Evolutionary conservation across 805 yeast genomes (phyloP).

Genomic region (Pichia deserticola): DNA sequence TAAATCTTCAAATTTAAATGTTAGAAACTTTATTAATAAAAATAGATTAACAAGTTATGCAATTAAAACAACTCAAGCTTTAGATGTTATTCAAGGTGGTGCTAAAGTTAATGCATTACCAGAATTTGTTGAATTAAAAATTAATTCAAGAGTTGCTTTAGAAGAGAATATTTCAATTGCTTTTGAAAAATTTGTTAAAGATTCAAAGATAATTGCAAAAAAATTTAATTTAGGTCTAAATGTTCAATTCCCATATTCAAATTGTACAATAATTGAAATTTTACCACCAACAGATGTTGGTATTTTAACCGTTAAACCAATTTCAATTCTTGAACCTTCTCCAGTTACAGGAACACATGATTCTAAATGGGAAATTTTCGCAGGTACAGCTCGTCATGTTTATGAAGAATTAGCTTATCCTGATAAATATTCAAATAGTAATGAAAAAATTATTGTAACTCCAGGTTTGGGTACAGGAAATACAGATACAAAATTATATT

Average conservation of each 20-base stretch:
- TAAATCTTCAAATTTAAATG: constrained; percentile 30
- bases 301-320: constrained; percentile 13
- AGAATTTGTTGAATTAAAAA: constrained; percentile 35
- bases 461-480: constrained; percentile 62
- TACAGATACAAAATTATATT: constrained; percentile 61
- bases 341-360: constrained; percentile 55
- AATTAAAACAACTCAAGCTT: constrained; percentile 42
- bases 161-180: constrained; percentile 34
- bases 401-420: constrained; percentile 37
- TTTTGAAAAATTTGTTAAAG: constrained; percentile 26
- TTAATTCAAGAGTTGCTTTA: constrained; percentile 41
- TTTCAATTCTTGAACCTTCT: constrained; percentile 33
- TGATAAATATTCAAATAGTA: constrained; percentile 20
- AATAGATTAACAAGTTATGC: constrained; percentile 29
- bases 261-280: constrained; percentile 18
- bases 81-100: constrained; percentile 41
- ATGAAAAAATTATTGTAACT: constrained; percentile 34
- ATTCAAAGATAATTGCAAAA: constrained; percentile 29
- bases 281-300: constrained; percentile 24
- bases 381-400: constrained; percentile 39
- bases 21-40: constrained; percentile 28
- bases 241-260: constrained; percentile 4
- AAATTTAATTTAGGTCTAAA: constrained; percentile 29
- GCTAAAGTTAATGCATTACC: constrained; percentile 46
- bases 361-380: constrained; percentile 34